Evolutionary conservation across 2,329 filamentous ascomycete genomes (phyloP), one percentile per base, ranked within the genome.

Genomic region (Cladophialophora chaetospira): DNA sequence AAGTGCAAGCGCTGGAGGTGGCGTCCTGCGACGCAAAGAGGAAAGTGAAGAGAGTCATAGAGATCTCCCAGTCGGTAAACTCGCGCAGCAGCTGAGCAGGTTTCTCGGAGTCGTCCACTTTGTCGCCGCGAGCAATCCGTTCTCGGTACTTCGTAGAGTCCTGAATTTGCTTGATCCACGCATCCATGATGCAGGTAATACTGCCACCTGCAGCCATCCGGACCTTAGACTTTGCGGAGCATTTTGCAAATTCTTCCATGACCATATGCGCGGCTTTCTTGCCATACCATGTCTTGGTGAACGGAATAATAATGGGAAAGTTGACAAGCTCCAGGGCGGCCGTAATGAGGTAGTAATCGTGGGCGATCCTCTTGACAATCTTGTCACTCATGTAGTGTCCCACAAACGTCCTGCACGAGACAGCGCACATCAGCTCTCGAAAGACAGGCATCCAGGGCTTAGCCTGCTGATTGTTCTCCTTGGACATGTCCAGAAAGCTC

Each of bases 11-110:
- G 69, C 90, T 95, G 76, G 88, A 94, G 61, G 94, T 97, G 64
- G 94, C 94, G 73, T 99, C 94, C 76, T 97, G 94, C 3, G 92
- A 97, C 60, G 94, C 93, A 75, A 97, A 97, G 60, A 97, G 82
- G 80, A 97, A 96, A 47, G 93, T 96, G 77, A 97, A 96, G 69
- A 97, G 73, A 21, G 93, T 97, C 79, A 94, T 89, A 55, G 90
- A 83, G 69, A 97, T 96, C 75, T 97, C 92, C 68, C 87, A 88
- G 71, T 97, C 89, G 74, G 82, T 86, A 75, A 97, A 97, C 66
- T 89, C 86, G 70, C 93, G 89, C 53, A 97, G 82, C 25, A 96
- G 72, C 66, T 88, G 89, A 17, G 84, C 76, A 50, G 93, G 93
- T 83, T 97, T 97, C 74, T 89, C 86, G 5, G 88, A 75, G 13